Evolutionary conservation across 345 rosid genomes (phyloP).

Genomic region (Raphanus sativus): DNA sequence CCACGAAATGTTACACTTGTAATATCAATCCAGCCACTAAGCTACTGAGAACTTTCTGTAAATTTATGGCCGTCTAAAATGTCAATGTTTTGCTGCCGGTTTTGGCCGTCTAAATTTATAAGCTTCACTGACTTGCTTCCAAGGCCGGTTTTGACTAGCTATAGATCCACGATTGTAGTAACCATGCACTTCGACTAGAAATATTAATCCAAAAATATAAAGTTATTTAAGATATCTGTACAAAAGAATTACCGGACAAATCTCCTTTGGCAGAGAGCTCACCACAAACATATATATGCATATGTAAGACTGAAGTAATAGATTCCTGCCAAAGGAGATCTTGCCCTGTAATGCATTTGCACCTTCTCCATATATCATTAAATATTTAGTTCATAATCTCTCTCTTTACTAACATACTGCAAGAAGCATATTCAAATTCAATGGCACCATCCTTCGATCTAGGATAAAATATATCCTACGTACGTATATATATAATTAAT

Average conservation of each 20-base stretch:
- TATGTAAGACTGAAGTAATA: constrained; percentile 19
- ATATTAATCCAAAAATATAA: background rate
- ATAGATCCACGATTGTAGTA: background rate
- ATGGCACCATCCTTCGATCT: constrained; percentile 24
- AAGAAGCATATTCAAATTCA: constrained; percentile 32
- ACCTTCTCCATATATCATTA: constrained; percentile 7
- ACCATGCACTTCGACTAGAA: background rate
- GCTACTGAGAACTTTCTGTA: too few relatives aligned
- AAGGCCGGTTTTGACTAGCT: background rate
- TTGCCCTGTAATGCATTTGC: constrained; percentile 30
- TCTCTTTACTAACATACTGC: background rate
- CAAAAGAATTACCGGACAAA: constrained; percentile 28
- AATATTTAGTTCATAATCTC: background rate
- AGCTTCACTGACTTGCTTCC: too few relatives aligned
- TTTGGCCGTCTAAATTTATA: too few relatives aligned
- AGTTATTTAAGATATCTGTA: background rate
- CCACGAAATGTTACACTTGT: too few relatives aligned
- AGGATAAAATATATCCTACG: constrained; percentile 18
- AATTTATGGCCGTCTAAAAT: too few relatives aligned
- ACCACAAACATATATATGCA: constrained; percentile 15
- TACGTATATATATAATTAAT: constrained; percentile 13
- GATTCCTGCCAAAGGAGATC: constrained; percentile 30
- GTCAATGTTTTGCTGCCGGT: too few relatives aligned
- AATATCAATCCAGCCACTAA: too few relatives aligned
- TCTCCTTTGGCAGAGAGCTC: constrained; percentile 28